A percentile compares a stretch with the other conserved stretches of the same genome.
These are phyloP conservation scores for Strombidium stylifer DNA, from an alignment of 73 alveolate genomes.

Conservation along the genomic window DNA sequence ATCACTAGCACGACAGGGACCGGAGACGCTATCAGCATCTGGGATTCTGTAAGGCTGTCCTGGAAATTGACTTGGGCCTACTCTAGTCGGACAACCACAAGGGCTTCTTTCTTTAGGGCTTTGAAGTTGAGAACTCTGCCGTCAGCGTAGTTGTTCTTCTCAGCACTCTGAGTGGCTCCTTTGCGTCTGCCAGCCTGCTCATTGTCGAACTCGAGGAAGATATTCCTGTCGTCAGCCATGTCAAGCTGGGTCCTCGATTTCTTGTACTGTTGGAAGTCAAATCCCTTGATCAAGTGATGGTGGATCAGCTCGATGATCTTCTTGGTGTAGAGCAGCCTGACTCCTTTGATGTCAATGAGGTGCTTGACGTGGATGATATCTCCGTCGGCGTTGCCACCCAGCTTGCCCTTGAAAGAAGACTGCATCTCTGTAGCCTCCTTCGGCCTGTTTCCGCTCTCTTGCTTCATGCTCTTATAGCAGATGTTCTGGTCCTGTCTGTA, in stretches of 20 bases:
- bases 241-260: too few relatives aligned
- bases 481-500: constrained; percentile 40
- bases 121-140: not conserved
- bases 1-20: constrained; percentile 24
- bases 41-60: constrained; percentile 37
- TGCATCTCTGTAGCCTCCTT: not conserved
- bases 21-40: constrained; percentile 32
- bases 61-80: constrained; percentile 50
- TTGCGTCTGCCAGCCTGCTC: not conserved
- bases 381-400: not conserved
- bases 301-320: constrained; percentile 15
- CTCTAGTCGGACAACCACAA: constrained; percentile 31
- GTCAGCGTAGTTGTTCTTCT: not conserved
- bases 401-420: constrained; percentile 1
- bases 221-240: too few relatives aligned
- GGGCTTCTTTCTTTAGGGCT: constrained; percentile 12
- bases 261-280: constrained; percentile 18
- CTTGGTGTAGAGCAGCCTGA: constrained; percentile 40
- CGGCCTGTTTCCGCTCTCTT: not conserved
- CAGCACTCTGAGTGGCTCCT: too few relatives aligned
- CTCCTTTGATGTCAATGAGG: constrained; percentile 30
- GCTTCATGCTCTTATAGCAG: not conserved
- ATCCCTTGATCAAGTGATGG: constrained; percentile 39
- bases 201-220: too few relatives aligned
- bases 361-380: constrained; percentile 32